These are phyloP conservation scores for Fusarium hainanense DNA, from an alignment of 2,329 filamentous ascomycete genomes.

Conservation along the genomic window DNA sequence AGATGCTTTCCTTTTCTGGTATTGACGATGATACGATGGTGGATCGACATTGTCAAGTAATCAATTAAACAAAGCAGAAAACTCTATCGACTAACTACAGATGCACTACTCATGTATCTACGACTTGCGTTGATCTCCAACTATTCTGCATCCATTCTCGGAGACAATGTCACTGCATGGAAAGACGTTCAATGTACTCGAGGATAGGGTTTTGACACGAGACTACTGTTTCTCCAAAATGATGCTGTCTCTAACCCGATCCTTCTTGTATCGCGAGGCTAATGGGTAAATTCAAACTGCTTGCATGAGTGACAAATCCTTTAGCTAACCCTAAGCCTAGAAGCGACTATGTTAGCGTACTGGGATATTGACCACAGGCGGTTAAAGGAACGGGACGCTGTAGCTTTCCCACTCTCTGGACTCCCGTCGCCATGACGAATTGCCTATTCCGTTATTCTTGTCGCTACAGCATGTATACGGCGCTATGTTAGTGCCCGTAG, in stretches of 20 bases:
- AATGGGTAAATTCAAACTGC: neutral
- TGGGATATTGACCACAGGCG: neutral
- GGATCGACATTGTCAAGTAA: neutral
- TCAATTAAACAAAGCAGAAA: conserved; percentile 1
- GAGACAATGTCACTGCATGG: neutral
- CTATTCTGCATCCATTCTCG: neutral
- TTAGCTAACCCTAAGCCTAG: neutral
- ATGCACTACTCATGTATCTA: conserved; percentile 8
- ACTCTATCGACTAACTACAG: conserved; percentile 4
- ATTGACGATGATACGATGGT: neutral
- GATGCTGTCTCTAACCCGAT: neutral
- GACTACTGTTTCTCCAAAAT: neutral
- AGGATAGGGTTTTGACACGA: neutral
- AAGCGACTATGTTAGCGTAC: neutral
- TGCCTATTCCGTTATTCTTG: neutral
- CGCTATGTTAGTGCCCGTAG: neutral
- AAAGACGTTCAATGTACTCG: neutral
- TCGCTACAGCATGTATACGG: neutral
- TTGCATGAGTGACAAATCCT: conserved; percentile 18
- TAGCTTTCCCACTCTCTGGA: neutral
- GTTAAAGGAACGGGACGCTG: neutral
- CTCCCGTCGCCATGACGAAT: neutral
- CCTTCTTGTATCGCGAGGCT: neutral
- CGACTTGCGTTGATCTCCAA: neutral
- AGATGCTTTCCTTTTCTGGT: neutral